Base-by-base conservation (phyloP, 2,329 filamentous ascomycete genomes). In the Colletotrichum sidae region DNA sequence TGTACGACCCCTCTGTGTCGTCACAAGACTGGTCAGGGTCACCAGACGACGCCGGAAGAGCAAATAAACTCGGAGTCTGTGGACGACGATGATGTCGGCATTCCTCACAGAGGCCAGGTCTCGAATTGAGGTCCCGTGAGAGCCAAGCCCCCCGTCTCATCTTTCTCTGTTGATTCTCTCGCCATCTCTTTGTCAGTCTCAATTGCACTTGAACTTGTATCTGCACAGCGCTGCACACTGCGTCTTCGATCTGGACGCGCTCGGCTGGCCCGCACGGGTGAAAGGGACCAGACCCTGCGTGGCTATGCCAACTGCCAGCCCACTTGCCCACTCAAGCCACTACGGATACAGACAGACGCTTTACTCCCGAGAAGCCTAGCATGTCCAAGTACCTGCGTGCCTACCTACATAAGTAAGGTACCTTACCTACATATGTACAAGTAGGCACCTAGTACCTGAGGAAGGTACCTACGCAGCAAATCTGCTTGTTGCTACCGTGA, bases 241-340 rank as follows among this genome's bases (percentile, higher is more conserved):
- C 53, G 51, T 45, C 45, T 41, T 41, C 51, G 57, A 50, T 52
- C 62, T 33, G 13, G 38, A 17, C 44, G 25, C 46, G 8, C 46
- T 49, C 57, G 39, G 39, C 49, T 56, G 41, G 46, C 47, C 62
- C 58, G 52, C 62, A 56, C 52, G 62, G 63, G 41, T 63, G 58
- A 63, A 66, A 56, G 63, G 63, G 63, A 66, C 63, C 63, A 66
- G 63, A 66, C 58, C 58, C 63, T 62, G 58, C 63, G 63, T 66
- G 63, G 63, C 63, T 66, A 57, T 66, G 63, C 63, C 42, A 46
- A 55, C 52, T 62, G 25, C 25, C 25, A 4, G 25, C 25, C 25
- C 4, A 25, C 25, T 25, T 25, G 25, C 25, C 25, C 25, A 25
- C 17, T 17, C 17, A 17, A 17, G 17, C 17, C 17, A 17, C 25